Evolutionary conservation across 352 stramenopile species (phyloP).

Genomic region (Pythium grandisporangium): DNA sequence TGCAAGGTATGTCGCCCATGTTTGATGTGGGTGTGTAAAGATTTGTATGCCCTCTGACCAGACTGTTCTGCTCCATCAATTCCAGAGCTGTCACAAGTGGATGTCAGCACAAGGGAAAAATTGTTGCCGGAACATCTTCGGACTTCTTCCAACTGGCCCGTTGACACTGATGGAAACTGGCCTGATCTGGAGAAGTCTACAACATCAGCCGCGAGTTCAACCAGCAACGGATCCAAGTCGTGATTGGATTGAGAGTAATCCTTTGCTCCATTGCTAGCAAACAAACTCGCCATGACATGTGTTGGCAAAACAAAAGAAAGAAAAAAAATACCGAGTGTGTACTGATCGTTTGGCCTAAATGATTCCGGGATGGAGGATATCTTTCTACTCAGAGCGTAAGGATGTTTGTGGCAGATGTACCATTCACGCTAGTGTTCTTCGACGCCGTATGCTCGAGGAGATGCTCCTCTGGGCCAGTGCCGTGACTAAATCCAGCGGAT

Average conservation of each 20-base stretch:
- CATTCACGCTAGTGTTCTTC: no score
- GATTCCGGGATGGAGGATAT: no score
- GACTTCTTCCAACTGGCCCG: conserved; percentile 68
- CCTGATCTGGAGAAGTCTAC: conserved; percentile 23
- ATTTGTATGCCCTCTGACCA: no score
- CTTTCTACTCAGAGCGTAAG: conserved; percentile 39
- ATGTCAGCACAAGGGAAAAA: conserved; percentile 60
- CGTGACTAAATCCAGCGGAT: conserved; percentile 28
- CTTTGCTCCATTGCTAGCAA: not conserved
- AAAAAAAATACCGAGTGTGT: conserved; percentile 12
- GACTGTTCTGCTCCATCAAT: no score
- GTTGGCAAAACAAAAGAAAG: no score
- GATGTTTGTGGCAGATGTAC: conserved; percentile 27
- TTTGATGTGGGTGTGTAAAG: no score
- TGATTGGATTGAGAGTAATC: no score
- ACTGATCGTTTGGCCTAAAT: conserved; percentile 2
- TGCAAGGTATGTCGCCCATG: conserved; percentile 59
- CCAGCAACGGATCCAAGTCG: conserved; percentile 14
- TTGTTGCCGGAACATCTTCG: conserved; percentile 65
- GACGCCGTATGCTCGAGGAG: conserved; percentile 23
- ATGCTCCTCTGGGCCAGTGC: conserved; percentile 29
- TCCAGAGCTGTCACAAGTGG: conserved; percentile 69
- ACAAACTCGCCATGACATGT: not conserved
- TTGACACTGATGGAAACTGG: conserved; percentile 61
- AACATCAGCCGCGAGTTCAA: conserved; percentile 9